Evolutionary conservation across 768 basidiomycete genomes (phyloP), one percentile per base, ranked within the genome.

Genomic region (Pleurotus sapidus): DNA sequence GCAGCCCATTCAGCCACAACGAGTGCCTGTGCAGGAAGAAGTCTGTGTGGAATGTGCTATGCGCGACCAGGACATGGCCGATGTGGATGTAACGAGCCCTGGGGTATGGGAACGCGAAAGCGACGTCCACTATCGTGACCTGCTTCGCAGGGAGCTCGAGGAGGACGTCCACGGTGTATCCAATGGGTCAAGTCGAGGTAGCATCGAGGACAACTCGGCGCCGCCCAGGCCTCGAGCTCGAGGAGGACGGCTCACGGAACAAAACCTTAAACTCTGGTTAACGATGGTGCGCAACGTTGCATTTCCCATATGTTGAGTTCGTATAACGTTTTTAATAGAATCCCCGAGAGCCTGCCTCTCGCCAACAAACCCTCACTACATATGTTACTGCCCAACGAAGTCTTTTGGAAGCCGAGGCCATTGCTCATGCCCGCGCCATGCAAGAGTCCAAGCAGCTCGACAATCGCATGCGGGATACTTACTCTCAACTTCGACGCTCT

Each of bases 21-120:
- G 51, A 42, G 51, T 54, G 17, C 83, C 76, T 12, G 81, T 76
- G n/a, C 86, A 82, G 61, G 89, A 91, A 64, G 96, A 98, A 69
- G 75, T 98, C 27, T 99, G 96, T 64, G 78, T 97, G 37, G 97
- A 98, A 71, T 99, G 97, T 67, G 89, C 97, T 57, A 98, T 98
- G 95, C 87, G 97, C 30, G 97, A 99, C 71, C 86, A 96, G 67
- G 97, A 99, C 68, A 93, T 99, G 90, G 93, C 88, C 7, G 95
- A 97, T 69, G 93, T 99, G 23, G 83, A 91, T 69, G 97, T 97
- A 18, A 82, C 86, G 3, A 84, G 86, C 25, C 84, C 87, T 8
- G 93, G 94, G 1, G 82, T 90, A 6, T 99, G 97, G 97, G 93
- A 91, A 0, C 81, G 97, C 39, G 88, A 88, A 60, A 95, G 93